These are phyloP conservation scores for Dictyophora rubrovolvata DNA, from an alignment of 768 basidiomycete species.

Conservation along the genomic window DNA sequence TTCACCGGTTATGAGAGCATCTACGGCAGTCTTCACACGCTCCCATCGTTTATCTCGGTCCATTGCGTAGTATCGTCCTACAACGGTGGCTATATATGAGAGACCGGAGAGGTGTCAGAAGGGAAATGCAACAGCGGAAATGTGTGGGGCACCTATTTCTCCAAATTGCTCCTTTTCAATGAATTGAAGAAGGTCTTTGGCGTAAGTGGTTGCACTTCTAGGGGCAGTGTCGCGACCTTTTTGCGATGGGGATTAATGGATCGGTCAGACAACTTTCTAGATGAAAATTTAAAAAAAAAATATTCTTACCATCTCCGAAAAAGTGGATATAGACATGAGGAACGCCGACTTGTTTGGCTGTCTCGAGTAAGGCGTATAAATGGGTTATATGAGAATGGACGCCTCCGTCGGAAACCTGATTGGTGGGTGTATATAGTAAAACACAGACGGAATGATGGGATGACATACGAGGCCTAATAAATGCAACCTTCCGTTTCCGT, in stretches of 20 bases:
- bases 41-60: slow-evolving; percentile 97
- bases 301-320: slow-evolving; percentile 56
- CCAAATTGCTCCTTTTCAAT: slow-evolving; percentile 69
- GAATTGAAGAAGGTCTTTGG: slow-evolving; percentile 67
- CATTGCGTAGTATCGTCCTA: slow-evolving; percentile 95
- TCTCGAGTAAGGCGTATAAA: slow-evolving; percentile 82
- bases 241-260: neutral
- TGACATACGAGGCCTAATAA: slow-evolving; percentile 70
- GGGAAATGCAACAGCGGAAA: neutral
- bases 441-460: neutral
- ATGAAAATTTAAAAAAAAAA: neutral
- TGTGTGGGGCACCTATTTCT: slow-evolving; percentile 31
- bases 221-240: slow-evolving; percentile 86
- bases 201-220: slow-evolving; percentile 67
- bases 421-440: neutral
- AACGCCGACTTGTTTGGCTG: slow-evolving; percentile 76
- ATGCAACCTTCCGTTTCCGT: slow-evolving; percentile 75
- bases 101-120: neutral
- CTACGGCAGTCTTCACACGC: slow-evolving; percentile 79
- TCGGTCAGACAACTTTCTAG: neutral
- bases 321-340: slow-evolving; percentile 88
- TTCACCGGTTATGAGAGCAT: slow-evolving; percentile 67
- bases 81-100: slow-evolving; percentile 45
- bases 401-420: slow-evolving; percentile 83
- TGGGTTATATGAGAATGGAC: slow-evolving; percentile 95